Evolutionary conservation across 495 filamentous ascomycete genomes (phyloP).

Genomic region (Usnea hakonensis): DNA sequence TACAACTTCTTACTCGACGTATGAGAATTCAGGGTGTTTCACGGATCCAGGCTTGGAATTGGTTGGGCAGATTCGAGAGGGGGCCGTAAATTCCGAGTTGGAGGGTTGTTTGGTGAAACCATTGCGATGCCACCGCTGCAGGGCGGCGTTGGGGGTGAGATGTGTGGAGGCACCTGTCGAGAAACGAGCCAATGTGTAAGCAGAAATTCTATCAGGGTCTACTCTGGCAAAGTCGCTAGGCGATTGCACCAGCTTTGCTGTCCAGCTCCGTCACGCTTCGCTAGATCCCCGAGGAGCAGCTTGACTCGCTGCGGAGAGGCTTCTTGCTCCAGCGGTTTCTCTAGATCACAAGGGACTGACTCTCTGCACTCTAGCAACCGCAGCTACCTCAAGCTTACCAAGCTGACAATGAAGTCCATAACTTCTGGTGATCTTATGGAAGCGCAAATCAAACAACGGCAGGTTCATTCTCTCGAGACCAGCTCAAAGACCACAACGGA

Average conservation of each 20-base stretch:
- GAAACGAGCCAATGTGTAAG: conserved; percentile 5
- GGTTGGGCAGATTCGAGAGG: conserved; percentile 7
- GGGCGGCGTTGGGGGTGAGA: conserved; percentile 3
- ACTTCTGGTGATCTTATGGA: not conserved
- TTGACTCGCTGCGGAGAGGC: not conserved
- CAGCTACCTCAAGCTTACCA: conserved; percentile 12
- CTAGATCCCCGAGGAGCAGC: not conserved
- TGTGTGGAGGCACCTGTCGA: conserved; percentile 7
- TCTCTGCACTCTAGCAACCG: not conserved
- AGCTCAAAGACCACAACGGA: not conserved
- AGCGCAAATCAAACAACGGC: not conserved
- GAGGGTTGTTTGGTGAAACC: conserved; percentile 11
- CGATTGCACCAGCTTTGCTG: not conserved
- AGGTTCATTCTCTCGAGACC: not conserved
- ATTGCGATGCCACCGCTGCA: conserved; percentile 8
- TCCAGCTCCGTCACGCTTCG: not conserved
- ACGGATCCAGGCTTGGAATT: conserved; percentile 1
- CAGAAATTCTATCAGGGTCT: not conserved
- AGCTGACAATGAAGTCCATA: conserved; percentile 10
- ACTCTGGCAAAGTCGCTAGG: not conserved
- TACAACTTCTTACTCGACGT: conserved; percentile 3
- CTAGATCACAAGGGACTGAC: not conserved
- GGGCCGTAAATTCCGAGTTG: conserved; percentile 8
- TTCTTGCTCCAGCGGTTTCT: not conserved
- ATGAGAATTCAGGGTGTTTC: not conserved